These are phyloP conservation scores for Cyberlindnera saturnus DNA, from an alignment of 805 yeast genomes.

Conservation along the genomic window DNA sequence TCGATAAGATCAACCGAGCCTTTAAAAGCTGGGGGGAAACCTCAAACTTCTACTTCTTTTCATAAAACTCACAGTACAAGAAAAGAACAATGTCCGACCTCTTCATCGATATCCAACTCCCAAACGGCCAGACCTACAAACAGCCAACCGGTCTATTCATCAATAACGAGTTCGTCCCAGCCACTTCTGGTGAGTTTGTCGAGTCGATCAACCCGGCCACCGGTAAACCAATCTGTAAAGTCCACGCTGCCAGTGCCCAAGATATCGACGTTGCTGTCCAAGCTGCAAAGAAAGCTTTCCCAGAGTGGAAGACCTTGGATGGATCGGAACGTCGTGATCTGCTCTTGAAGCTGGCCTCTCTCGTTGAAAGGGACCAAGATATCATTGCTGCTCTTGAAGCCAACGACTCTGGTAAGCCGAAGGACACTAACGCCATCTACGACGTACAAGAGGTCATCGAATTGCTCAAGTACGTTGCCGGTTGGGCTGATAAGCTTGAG, in stretches of 20 bases:
- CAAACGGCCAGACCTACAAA: constrained; percentile 59
- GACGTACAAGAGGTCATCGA: constrained; percentile 56
- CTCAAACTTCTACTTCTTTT: too few species aligned
- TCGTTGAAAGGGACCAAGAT: constrained; percentile 43
- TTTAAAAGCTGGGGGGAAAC: too few species aligned
- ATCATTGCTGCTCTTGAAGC: constrained; percentile 53
- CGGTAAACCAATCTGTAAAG: constrained; percentile 44
- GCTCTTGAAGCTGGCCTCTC: constrained; percentile 42
- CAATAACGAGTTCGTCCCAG: constrained; percentile 61
- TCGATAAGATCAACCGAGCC: too few species aligned
- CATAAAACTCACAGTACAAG: background rate
- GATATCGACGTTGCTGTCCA: constrained; percentile 51
- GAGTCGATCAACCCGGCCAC: constrained; percentile 44
- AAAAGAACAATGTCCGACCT: constrained; percentile 13
- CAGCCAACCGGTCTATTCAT: constrained; percentile 78
- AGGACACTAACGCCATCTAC: constrained; percentile 42
- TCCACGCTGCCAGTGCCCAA: constrained; percentile 43
- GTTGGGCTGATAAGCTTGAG: constrained; percentile 64
- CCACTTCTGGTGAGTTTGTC: constrained; percentile 39
- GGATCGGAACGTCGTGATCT: constrained; percentile 42
- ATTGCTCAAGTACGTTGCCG: constrained; percentile 61
- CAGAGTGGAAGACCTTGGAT: constrained; percentile 40
- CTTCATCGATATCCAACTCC: constrained; percentile 39
- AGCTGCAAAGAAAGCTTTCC: constrained; percentile 47
- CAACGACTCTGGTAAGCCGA: constrained; percentile 54